Conservation (phyloP, 768 basidiomycete species). For the Sistotremastrum niveocremeum region DNA sequence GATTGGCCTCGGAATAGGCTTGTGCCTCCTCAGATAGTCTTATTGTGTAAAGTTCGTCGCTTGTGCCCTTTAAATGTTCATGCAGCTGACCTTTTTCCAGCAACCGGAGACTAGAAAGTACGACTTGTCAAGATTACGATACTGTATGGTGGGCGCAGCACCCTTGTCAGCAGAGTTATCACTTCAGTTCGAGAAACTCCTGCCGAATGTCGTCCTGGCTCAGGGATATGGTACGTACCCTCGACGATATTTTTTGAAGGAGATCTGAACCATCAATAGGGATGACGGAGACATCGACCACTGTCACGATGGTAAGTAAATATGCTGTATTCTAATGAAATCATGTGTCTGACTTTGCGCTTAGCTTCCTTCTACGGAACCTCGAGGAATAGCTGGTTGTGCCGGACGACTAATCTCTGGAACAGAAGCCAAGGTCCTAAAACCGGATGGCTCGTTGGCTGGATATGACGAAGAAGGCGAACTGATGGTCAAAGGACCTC, state of each 20-base stretch:
- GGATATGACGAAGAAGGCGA: conserved; percentile 48
- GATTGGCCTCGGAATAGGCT: conserved; percentile 20
- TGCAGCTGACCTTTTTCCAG: conserved; percentile 16
- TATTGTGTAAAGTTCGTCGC: conserved; percentile 40
- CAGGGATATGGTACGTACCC: conserved; percentile 39
- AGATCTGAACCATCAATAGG: conserved; percentile 22
- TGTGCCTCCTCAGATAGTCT: conserved; percentile 43
- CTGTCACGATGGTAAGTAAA: conserved; percentile 34
- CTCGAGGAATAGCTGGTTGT: conserved; percentile 35
- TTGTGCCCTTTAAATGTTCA: background rate
- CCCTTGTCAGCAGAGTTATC: conserved; percentile 43
- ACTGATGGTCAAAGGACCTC: conserved; percentile 41
- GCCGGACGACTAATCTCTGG: conserved; percentile 50
- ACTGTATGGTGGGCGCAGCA: conserved; percentile 44
- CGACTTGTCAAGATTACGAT: conserved; percentile 31
- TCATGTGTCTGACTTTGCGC: conserved; percentile 13
- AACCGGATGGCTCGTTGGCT: conserved; percentile 41
- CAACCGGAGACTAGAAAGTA: conserved; percentile 39
- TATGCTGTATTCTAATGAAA: too few species aligned
- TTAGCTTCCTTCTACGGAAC: conserved; percentile 1
- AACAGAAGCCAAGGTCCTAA: conserved; percentile 38
- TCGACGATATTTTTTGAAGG: background rate
- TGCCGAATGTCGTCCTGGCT: conserved; percentile 41
- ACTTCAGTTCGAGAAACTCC: conserved; percentile 31
- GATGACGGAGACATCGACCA: conserved; percentile 52